Evolutionary conservation across 495 filamentous ascomycete genomes (phyloP), one percentile per base, ranked within the genome.

Genomic region (Talaromyces wortmannii): DNA sequence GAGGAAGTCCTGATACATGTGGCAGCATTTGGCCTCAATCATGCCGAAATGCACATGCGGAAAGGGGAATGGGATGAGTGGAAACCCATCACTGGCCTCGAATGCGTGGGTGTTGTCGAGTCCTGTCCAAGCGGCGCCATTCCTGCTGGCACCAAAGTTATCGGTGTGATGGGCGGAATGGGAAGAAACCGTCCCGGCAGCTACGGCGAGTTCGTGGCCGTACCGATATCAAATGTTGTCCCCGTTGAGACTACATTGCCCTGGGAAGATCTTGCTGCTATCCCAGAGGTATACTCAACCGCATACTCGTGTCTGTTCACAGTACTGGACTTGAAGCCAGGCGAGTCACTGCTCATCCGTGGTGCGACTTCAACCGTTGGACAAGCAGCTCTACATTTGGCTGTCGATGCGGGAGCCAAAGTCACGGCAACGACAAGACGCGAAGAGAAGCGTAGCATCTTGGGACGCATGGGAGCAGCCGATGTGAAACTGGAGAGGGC

Each of bases 31-130:
- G 75, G 77, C 7, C 48, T 78, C 44, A 78, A 80, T 55, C 72
- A 77, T 59, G 75, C 75, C n/a, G 74, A 79, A 57, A 74, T 73
- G 67, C 71, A 76, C 62, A 75, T 78, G 75, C 72, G 77, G 31
- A 66, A 65, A 50, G 75, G 77, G n/a, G 74, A 79, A 63, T 78
- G 75, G 75, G 70, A 62, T 53, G 75, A 76, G 47, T 72, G 60
- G 57, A 68, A 66, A 47, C 69, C 69, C 15, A 67, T 78, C 48
- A 71, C 59, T 42, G 75, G 75, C 3, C 58, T 78, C 29, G 77
- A 80, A 57, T 78, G 75, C 57, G 75, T 76, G 45, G 76, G 75
- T 11, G 63, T 63, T 42, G 64, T 79, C 16, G 62, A 59, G 3
- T 55, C 61, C 23, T 77, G 70, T 52, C 71, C 74, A 4, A 60